Base-by-base conservation (phyloP, 2,329 filamentous ascomycete genomes). In the Apiospora phragmitis region DNA sequence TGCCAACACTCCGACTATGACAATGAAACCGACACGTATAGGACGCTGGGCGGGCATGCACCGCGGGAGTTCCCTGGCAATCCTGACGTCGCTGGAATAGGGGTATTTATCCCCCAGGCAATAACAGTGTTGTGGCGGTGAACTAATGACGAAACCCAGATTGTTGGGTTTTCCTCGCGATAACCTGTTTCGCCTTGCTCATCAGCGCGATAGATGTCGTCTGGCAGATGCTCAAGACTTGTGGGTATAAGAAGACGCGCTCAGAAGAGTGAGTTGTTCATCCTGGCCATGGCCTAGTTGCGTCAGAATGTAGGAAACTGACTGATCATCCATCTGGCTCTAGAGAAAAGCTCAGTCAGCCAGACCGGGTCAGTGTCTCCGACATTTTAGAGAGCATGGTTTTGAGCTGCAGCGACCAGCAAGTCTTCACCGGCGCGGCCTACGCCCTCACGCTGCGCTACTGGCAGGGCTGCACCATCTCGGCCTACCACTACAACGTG, bases 401-500 rank as follows among this genome's bases (percentile, higher is more conserved):
- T 32, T 67, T 79, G 32, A 75, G 75, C 51, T 81, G 79, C 70
- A 81, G 79, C 68, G 79, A 82, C 71, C 80, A 81, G 70, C 80
- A 82, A 62, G 73, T 82, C 65, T 81, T 82, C 72, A 82, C 80
- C 1, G 80, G 80, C 21, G 80, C 76, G 0, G 80, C 80, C 8
- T 82, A 81, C 69, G 78, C 79, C 49, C 72, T 81, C 24, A 78
- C 80, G 3, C 73, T 82, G 47, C 77, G 77, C 14, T 81, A 80
- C 68, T 77, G 74, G 70, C 71, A 69, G 65, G 79, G 78, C 21
- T 82, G 80, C 72, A 74, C 75, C 45, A 73, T 81, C 66, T 77
- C 77, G 43, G 77, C 79, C 2, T 81, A 82, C 70, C 81, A 82
- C 71, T 82, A 82, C 74, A 80, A 81, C 66, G 74, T 82, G 51